Conservation (phyloP, 208 protist genomes). For the Leishmania guyanensis region DNA sequence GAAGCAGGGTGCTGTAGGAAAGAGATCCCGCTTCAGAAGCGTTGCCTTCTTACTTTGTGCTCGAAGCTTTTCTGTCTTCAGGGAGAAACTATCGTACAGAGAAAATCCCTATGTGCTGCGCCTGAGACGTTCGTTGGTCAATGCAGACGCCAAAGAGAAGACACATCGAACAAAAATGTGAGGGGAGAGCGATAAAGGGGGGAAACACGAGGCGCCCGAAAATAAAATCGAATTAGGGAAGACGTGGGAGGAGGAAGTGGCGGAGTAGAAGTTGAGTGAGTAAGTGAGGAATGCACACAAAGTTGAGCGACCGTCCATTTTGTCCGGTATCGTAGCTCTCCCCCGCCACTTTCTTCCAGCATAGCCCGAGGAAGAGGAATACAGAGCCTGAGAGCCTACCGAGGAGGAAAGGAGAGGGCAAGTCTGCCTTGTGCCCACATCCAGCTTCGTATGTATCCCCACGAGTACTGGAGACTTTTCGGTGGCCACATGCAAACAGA, state of each 20-base stretch:
- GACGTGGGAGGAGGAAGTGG: neutral
- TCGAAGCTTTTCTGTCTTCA: neutral
- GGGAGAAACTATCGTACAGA: neutral
- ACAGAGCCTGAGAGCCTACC: neutral
- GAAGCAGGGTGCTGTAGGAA: neutral
- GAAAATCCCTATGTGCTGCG: neutral
- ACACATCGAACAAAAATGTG: conserved; percentile 2
- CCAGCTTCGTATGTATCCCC: neutral
- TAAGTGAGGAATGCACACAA: neutral
- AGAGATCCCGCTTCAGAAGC: neutral
- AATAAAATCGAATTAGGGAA: neutral
- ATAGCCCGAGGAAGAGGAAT: neutral
- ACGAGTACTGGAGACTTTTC: neutral
- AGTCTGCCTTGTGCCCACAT: neutral
- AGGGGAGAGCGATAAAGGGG: neutral
- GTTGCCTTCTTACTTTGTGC: neutral
- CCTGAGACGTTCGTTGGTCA: neutral
- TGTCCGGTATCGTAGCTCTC: neutral
- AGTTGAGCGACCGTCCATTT: neutral
- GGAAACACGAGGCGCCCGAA: neutral
- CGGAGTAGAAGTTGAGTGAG: neutral
- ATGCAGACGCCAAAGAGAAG: conserved; percentile 6
- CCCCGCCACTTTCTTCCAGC: neutral
- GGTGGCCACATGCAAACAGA: neutral
- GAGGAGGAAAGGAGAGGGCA: neutral